phyloP scores from a whole-genome alignment of 2,329 filamentous ascomycete genomes.

The Fusarium pseudograminearum region DNA sequence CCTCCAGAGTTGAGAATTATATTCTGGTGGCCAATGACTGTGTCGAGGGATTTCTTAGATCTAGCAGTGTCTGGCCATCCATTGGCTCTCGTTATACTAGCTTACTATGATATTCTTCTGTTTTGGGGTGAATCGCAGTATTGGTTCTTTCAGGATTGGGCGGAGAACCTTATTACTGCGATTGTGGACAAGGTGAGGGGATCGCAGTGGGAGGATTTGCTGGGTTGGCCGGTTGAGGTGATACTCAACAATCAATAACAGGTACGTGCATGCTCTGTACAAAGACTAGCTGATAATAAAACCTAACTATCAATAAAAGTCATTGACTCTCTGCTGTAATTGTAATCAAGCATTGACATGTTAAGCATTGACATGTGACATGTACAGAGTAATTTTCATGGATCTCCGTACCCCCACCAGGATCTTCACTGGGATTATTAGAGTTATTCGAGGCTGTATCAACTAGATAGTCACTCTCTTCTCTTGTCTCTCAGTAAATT shows the following conservation, averaged over 20 bases:
- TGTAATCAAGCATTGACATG: background rate
- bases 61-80: conserved; percentile 19
- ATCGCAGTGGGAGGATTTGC: conserved; percentile 31
- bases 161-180: conserved; percentile 15
- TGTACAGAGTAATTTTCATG: no score
- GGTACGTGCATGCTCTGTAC: no score
- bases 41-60: conserved; percentile 25
- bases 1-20: conserved; percentile 26
- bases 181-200: conserved; percentile 33
- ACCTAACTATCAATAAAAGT: no score
- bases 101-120: conserved; percentile 27
- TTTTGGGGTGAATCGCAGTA: conserved; percentile 29
- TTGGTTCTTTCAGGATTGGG: conserved; percentile 39
- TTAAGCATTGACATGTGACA: background rate
- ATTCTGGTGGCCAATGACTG: conserved; percentile 34
- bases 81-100: conserved; percentile 22
- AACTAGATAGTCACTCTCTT: background rate
- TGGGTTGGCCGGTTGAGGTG: conserved; percentile 23
- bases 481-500: background rate
- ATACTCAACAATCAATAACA: background rate
- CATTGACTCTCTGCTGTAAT: background rate
- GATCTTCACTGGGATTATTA: background rate
- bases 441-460: no score
- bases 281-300: no score
- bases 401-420: background rate